Evolutionary conservation across 495 filamentous ascomycete genomes (phyloP), one percentile per base, ranked within the genome.

Genomic region (Penicillium longicatenatum): DNA sequence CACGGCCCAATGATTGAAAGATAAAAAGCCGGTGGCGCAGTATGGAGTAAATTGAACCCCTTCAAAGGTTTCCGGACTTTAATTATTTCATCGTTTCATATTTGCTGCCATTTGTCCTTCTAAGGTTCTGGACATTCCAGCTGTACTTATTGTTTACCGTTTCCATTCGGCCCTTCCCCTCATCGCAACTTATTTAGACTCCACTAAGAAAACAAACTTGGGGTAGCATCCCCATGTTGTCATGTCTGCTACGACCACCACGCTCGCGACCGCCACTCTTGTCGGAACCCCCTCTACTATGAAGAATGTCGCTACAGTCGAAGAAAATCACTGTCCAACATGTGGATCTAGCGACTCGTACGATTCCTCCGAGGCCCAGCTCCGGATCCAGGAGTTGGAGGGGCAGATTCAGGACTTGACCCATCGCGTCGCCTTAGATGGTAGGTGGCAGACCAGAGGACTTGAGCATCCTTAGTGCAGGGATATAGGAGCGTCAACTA

Each of bases 351-450:
- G 68, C 19, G 62, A 65, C 35, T 52, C 68, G 8, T 68, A 72
- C 35, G 66, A 70, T 37, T 52, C 61, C 19, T 47, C 70, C n/a
- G 73, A 83, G 37, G 84, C 88, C 19, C 88, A 89, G 62, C 80
- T 76, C 41, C 82, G 86, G 45, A 93, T 97, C 60, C 72, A 82
- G 55, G 93, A 96, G 64, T 77, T 98, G 21, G 85, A 97, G 68
- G 82, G 84, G 47, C 91, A 98, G 68, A 84, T 96, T 12, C 71
- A 76, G 58, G 67, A 79, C 33, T 76, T 98, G 54, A 95, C 86
- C 56, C 77, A 85, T 52, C 95, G 93, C 71, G 90, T 90, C 37
- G 82, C 86, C 0, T 81, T 86, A 31, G 89, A 92, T 47, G 86
- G 90, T 92, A 76, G 63, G 84, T 55, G n/a, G 31, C 30, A 12